These are phyloP conservation scores for Aspergillus fumigatiaffinis DNA, from an alignment of 2,329 filamentous ascomycete genomes.

Conservation along the genomic window DNA sequence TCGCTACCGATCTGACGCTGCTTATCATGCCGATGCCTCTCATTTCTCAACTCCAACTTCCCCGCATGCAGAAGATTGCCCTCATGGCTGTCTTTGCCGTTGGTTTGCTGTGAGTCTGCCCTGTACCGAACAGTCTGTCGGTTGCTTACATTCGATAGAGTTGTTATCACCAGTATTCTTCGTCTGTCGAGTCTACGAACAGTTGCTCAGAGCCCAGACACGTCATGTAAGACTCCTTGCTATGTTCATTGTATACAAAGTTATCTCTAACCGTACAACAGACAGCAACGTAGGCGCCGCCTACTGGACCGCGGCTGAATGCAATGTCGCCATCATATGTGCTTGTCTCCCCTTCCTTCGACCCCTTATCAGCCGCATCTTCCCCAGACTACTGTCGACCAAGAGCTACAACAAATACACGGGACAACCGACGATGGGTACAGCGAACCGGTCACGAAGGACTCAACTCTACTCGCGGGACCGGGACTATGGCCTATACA, in stretches of 20 bases:
- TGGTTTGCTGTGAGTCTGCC: slow-evolving; percentile 33
- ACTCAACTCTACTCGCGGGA: slow-evolving; percentile 18
- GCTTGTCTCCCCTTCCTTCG: slow-evolving; percentile 40
- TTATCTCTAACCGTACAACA: not conserved
- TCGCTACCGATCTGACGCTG: slow-evolving; percentile 41
- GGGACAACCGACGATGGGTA: slow-evolving; percentile 11
- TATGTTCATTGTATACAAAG: not conserved
- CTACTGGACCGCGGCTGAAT: slow-evolving; percentile 43
- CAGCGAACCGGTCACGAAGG: slow-evolving; percentile 9
- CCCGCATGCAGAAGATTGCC: slow-evolving; percentile 38
- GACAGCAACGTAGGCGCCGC: slow-evolving; percentile 35
- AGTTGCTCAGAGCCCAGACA: slow-evolving; percentile 24
- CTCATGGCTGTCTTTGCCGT: slow-evolving; percentile 42
- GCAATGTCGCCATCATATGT: slow-evolving; percentile 42
- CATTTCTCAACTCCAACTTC: slow-evolving; percentile 38
- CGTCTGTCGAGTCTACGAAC: slow-evolving; percentile 24
- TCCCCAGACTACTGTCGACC: slow-evolving; percentile 33
- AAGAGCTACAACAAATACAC: slow-evolving; percentile 24
- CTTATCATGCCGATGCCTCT: slow-evolving; percentile 42
- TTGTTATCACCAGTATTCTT: slow-evolving; percentile 31
- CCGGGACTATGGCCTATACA: slow-evolving; percentile 26
- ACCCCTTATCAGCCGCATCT: slow-evolving; percentile 35
- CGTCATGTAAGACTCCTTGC: slow-evolving; percentile 19
- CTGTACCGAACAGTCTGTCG: not conserved
- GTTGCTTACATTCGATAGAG: slow-evolving; percentile 9